A percentile compares a stretch with the other conserved stretches of the same genome.
Conservation (phyloP, 306 rosid species). For the Castanea crenata region DNA sequence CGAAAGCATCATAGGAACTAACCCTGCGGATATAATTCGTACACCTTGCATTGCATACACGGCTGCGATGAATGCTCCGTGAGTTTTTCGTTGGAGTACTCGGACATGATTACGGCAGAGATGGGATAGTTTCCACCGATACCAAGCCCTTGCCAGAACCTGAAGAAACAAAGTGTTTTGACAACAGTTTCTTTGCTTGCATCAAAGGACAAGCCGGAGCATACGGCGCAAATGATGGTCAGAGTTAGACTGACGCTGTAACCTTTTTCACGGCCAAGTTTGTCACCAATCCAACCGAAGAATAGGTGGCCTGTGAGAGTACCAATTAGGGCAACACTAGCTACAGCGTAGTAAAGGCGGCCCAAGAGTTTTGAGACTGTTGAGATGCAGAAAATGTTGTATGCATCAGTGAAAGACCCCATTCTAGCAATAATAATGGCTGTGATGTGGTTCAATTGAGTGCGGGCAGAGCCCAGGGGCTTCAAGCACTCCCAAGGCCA, state of each 20-base stretch:
- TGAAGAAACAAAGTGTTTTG: slow-evolving; percentile 63
- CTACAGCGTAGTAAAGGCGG: slow-evolving; percentile 40
- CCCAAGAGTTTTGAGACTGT: too few species aligned
- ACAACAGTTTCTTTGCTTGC: slow-evolving; percentile 36
- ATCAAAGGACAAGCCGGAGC: slow-evolving; percentile 33
- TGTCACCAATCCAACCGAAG: slow-evolving; percentile 69
- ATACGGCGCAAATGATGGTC: slow-evolving; percentile 54
- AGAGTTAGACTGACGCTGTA: slow-evolving; percentile 61
- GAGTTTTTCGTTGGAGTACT: slow-evolving; percentile 71
- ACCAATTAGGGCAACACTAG: slow-evolving; percentile 59
- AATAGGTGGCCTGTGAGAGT: slow-evolving; percentile 56
- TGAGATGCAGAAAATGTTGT: too few species aligned
- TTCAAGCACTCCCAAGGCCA: slow-evolving; percentile 36
- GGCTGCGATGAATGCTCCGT: slow-evolving; percentile 66
- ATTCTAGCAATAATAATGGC: slow-evolving; percentile 13
- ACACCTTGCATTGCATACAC: slow-evolving; percentile 85
- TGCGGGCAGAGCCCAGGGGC: slow-evolving; percentile 60
- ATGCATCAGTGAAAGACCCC: too few species aligned
- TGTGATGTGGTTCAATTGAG: slow-evolving; percentile 82
- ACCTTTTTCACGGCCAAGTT: slow-evolving; percentile 59
- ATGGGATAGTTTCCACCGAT: slow-evolving; percentile 83
- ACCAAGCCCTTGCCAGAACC: slow-evolving; percentile 80
- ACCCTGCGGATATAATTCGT: slow-evolving; percentile 61
- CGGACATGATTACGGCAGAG: slow-evolving; percentile 82
- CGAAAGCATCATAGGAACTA: slow-evolving; percentile 48